Conservation (phyloP, 148 eudicot species). For the Vaccinium vitisidaea region DNA sequence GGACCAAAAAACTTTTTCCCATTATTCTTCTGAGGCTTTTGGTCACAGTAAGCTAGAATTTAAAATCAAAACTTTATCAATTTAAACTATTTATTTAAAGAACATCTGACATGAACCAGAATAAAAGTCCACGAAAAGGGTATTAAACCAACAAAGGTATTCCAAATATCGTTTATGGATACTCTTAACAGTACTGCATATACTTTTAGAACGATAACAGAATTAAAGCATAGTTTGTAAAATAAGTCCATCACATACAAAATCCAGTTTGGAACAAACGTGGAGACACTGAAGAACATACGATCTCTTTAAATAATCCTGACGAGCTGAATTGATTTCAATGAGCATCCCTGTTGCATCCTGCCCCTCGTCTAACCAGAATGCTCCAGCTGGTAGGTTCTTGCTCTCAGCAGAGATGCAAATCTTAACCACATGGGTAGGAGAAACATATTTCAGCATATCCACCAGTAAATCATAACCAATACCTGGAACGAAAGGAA, state of each 20-base stretch:
- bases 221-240: conserved; percentile 5
- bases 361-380: conserved; percentile 60
- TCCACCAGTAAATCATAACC: conserved; percentile 72
- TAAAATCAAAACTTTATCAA: neutral
- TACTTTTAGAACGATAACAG: neutral
- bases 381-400: conserved; percentile 79
- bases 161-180: neutral
- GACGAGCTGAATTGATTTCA: conserved; percentile 73
- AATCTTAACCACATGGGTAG: conserved; percentile 84
- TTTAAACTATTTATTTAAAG: neutral
- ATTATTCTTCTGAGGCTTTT: neutral
- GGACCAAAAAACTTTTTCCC: neutral
- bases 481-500: conserved; percentile 52
- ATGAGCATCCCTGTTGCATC: conserved; percentile 39
- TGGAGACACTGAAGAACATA: conserved; percentile 34
- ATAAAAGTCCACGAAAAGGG: neutral
- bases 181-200: neutral
- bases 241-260: neutral
- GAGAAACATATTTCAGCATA: conserved; percentile 68
- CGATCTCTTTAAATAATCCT: conserved; percentile 66
- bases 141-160: neutral
- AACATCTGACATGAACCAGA: neutral
- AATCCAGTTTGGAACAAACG: neutral
- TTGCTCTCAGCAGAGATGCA: conserved; percentile 55
- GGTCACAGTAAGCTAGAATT: neutral